phyloP scores from a whole-genome alignment of 2,329 filamentous ascomycete genomes.

The Aurifilum marmelostoma region DNA sequence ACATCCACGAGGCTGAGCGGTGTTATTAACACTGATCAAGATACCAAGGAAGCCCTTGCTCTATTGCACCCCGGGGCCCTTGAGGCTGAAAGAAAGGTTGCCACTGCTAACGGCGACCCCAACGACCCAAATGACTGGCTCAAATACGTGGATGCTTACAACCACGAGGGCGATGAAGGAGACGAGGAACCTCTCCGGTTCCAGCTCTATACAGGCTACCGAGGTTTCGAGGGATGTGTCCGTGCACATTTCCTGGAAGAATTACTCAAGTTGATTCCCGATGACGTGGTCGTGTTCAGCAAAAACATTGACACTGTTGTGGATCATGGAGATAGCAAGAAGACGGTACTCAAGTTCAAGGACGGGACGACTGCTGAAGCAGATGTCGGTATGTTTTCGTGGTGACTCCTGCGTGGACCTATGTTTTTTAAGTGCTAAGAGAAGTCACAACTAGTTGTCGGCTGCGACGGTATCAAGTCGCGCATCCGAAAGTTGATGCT shows the following conservation, averaged over 20 bases:
- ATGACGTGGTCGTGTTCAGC: conserved; percentile 18
- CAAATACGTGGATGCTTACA: conserved; percentile 9
- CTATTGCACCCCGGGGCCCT: conserved; percentile 50
- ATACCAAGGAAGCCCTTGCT: conserved; percentile 57
- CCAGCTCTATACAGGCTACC: background rate
- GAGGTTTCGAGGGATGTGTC: conserved; percentile 35
- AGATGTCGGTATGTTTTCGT: conserved; percentile 35
- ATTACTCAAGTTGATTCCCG: conserved; percentile 25
- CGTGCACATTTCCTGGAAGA: conserved; percentile 30
- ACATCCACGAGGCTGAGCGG: background rate
- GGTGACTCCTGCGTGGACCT: background rate
- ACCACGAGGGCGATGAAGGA: background rate
- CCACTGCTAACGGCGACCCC: conserved; percentile 7
- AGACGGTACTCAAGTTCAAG: conserved; percentile 40
- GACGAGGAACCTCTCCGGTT: background rate
- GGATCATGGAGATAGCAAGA: conserved; percentile 30
- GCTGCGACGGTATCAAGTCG: conserved; percentile 68
- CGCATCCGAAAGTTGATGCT: conserved; percentile 53
- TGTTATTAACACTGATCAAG: background rate
- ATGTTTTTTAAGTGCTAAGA: background rate
- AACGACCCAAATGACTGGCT: conserved; percentile 3
- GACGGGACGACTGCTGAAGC: conserved; percentile 45
- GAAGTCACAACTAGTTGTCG: conserved; percentile 45
- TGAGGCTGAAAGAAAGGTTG: conserved; percentile 41
- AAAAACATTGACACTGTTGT: conserved; percentile 24